These are phyloP conservation scores for Colletotrichum magnum DNA, from an alignment of 2,329 filamentous ascomycete species.

Conservation along the genomic window DNA sequence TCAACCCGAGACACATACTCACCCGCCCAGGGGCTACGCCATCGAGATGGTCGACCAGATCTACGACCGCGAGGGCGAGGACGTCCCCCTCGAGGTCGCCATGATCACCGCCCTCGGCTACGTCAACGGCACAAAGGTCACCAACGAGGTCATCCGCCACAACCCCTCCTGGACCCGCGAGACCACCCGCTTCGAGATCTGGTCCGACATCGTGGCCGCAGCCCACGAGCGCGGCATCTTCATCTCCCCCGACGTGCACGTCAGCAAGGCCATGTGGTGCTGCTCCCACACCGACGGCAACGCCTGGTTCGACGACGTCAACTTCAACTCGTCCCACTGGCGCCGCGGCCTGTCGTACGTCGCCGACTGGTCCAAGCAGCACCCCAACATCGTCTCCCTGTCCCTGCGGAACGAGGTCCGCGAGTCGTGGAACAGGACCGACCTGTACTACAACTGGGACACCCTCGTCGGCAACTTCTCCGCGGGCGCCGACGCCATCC, in stretches of 20 bases:
- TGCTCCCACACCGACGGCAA: constrained; percentile 65
- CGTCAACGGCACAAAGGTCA: constrained; percentile 62
- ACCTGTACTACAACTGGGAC: constrained; percentile 51
- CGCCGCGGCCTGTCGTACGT: constrained; percentile 68
- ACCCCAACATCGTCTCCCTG: constrained; percentile 44
- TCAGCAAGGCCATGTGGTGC: constrained; percentile 59
- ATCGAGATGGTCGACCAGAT: constrained; percentile 70
- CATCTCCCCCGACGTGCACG: constrained; percentile 58
- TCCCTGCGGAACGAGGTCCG: constrained; percentile 72
- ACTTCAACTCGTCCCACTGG: constrained; percentile 69
- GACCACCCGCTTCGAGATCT: constrained; percentile 67
- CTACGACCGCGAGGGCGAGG: constrained; percentile 54
- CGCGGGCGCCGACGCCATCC: constrained; percentile 63
- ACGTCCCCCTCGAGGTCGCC: constrained; percentile 56
- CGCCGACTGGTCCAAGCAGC: constrained; percentile 56
- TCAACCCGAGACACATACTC: too few species aligned
- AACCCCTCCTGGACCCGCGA: constrained; percentile 67
- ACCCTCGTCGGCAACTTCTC: constrained; percentile 66
- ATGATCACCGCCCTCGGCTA: constrained; percentile 58
- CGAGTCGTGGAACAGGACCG: constrained; percentile 59
- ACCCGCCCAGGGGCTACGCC: constrained; percentile 59
- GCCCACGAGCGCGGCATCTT: constrained; percentile 50
- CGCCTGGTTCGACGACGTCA: constrained; percentile 68
- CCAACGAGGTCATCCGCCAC: constrained; percentile 61
- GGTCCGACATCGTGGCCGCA: constrained; percentile 30